Percentiles rank a stretch among this genome's conserved stretches.
These are phyloP conservation scores for Microcyclospora tardicrescens DNA, from an alignment of 2,329 filamentous ascomycete species.

Conservation along the genomic window DNA sequence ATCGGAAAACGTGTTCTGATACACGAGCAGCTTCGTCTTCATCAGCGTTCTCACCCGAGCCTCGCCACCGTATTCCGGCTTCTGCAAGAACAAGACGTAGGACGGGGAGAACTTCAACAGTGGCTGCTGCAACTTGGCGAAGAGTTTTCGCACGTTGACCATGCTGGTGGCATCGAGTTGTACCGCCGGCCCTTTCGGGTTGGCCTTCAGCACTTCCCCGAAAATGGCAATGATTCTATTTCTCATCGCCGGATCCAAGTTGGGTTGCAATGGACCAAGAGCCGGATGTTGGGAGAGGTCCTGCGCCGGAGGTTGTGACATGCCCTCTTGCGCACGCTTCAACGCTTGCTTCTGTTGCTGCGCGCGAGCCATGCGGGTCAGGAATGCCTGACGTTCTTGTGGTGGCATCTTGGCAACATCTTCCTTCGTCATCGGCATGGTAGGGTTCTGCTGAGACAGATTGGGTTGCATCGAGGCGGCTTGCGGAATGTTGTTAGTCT, in stretches of 20 bases:
- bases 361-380: background rate
- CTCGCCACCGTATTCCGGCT: slow-evolving; percentile 9
- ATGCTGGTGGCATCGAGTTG: slow-evolving; percentile 9
- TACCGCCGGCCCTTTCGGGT: slow-evolving; percentile 16
- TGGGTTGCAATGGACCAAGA: background rate
- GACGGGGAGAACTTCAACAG: slow-evolving; percentile 13
- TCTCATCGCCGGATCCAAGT: background rate
- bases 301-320: background rate
- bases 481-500: slow-evolving; percentile 16
- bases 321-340: slow-evolving; percentile 13
- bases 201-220: slow-evolving; percentile 10
- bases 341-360: slow-evolving; percentile 12
- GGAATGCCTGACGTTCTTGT: slow-evolving; percentile 9
- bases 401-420: slow-evolving; percentile 15
- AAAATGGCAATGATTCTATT: slow-evolving; percentile 8
- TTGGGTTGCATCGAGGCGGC: slow-evolving; percentile 16
- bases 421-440: slow-evolving; percentile 7
- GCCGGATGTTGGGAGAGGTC: background rate
- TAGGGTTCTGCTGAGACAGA: slow-evolving; percentile 9
- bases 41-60: slow-evolving; percentile 14
- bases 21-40: slow-evolving; percentile 14
- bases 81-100: slow-evolving; percentile 10
- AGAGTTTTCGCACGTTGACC: slow-evolving; percentile 10
- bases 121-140: slow-evolving; percentile 15
- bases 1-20: slow-evolving; percentile 15